These are phyloP conservation scores for Fusarium marasasianum DNA, from an alignment of 2,329 filamentous ascomycete genomes.

Conservation along the genomic window DNA sequence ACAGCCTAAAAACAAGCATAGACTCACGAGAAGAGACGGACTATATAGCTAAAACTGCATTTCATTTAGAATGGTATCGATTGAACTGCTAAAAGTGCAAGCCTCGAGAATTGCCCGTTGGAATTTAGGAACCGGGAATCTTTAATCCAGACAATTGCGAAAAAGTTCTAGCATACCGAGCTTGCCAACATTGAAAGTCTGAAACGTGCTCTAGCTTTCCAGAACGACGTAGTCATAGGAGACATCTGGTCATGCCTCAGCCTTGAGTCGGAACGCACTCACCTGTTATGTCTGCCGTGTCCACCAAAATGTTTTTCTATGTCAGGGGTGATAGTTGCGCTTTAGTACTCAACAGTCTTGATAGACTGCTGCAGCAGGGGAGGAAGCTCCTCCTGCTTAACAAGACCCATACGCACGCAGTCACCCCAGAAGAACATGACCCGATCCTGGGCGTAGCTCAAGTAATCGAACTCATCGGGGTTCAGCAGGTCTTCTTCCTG, in stretches of 20 bases:
- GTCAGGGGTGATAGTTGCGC: not conserved
- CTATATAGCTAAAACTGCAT: not conserved
- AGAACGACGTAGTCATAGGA: not conserved
- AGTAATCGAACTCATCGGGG: constrained; percentile 85
- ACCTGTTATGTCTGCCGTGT: constrained; percentile 1
- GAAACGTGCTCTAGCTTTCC: not conserved
- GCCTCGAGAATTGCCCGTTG: not conserved
- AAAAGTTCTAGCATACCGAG: not conserved
- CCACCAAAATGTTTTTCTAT: not conserved
- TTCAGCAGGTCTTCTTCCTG: constrained; percentile 46
- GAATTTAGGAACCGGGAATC: not conserved
- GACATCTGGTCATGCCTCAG: not conserved
- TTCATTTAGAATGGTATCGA: not conserved
- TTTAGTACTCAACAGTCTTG: constrained; percentile 75
- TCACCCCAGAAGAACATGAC: constrained; percentile 97
- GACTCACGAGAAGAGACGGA: constrained; percentile 2
- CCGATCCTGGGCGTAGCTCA: constrained; percentile 89
- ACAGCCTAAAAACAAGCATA: not conserved
- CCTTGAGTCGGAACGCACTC: constrained; percentile 4
- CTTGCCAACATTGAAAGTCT: not conserved
- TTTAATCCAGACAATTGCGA: not conserved
- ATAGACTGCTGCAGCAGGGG: constrained; percentile 69
- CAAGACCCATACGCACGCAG: constrained; percentile 78
- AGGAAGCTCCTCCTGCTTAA: constrained; percentile 80
- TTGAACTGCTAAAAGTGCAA: not conserved